phyloP scores from a whole-genome alignment of 257 asterid genomes.

The Solanum gracilifrons region DNA sequence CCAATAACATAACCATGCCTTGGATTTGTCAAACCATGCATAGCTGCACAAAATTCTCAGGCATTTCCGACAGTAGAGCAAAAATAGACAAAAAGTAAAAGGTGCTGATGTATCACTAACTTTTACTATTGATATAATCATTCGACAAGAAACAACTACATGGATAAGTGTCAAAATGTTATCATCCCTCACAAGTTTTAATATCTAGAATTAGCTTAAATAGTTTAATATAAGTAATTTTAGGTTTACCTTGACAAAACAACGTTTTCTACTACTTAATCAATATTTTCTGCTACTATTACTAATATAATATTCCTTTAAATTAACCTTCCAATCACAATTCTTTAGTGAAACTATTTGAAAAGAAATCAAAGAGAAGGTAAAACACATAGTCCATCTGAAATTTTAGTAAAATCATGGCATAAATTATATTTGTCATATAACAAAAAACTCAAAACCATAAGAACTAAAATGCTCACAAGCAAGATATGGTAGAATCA shows the following conservation, averaged over 20 bases:
- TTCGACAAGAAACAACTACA: background rate
- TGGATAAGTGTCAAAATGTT: background rate
- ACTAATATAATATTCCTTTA: background rate
- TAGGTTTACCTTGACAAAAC: background rate
- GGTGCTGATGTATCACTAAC: background rate
- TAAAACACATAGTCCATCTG: background rate
- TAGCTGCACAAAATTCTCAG: background rate
- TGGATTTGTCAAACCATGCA: background rate
- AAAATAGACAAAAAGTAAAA: background rate
- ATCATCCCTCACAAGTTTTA: background rate
- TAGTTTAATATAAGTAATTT: background rate
- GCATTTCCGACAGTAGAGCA: background rate
- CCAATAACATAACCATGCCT: background rate
- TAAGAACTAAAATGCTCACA: background rate
- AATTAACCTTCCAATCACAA: background rate
- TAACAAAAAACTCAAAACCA: background rate
- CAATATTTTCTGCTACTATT: background rate
- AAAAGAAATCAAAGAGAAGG: background rate
- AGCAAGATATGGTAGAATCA: background rate
- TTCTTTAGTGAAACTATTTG: background rate
- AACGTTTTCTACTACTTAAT: background rate
- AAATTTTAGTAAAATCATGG: background rate
- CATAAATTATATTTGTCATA: background rate
- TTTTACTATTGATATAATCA: background rate
- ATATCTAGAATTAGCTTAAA: background rate